Evolutionary conservation across 768 basidiomycete genomes (phyloP).

Genomic region (Cytidiella melzeri): DNA sequence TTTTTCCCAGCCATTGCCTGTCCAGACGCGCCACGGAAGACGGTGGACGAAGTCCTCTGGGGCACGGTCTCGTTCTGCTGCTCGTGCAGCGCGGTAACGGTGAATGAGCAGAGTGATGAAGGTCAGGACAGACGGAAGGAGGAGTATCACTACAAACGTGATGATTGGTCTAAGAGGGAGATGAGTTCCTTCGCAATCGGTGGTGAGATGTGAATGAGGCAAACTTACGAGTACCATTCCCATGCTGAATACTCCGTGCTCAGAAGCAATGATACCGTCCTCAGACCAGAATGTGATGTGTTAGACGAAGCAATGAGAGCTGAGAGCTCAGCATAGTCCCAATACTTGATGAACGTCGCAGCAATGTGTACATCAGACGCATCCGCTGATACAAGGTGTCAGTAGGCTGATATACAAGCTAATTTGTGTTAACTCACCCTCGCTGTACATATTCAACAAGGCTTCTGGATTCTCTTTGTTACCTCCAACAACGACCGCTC

Average conservation of each 20-base stretch:
- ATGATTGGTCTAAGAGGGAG: slow-evolving; percentile 58
- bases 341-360: slow-evolving; percentile 82
- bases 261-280: slow-evolving; percentile 70
- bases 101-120: slow-evolving; percentile 87
- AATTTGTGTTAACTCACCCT: slow-evolving; percentile 43
- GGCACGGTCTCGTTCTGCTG: slow-evolving; percentile 78
- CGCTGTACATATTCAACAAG: slow-evolving; percentile 89
- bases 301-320: slow-evolving; percentile 69
- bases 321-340: slow-evolving; percentile 68
- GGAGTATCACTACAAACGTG: slow-evolving; percentile 80
- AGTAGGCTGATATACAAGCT: not conserved
- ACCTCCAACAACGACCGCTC: slow-evolving; percentile 90
- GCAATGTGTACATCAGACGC: slow-evolving; percentile 80
- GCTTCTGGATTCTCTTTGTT: slow-evolving; percentile 68
- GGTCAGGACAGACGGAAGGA: slow-evolving; percentile 86
- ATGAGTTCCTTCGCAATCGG: slow-evolving; percentile 2
- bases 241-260: slow-evolving; percentile 77
- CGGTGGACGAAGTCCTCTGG: slow-evolving; percentile 74
- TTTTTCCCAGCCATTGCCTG: slow-evolving; percentile 75
- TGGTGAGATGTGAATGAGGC: not conserved
- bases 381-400: slow-evolving; percentile 47
- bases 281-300: slow-evolving; percentile 71
- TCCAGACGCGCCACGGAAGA: slow-evolving; percentile 82
- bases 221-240: slow-evolving; percentile 87
- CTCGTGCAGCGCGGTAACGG: slow-evolving; percentile 76